These are phyloP conservation scores for Prunus yedoensis DNA, from an alignment of 331 rosid genomes.

Conservation along the genomic window DNA sequence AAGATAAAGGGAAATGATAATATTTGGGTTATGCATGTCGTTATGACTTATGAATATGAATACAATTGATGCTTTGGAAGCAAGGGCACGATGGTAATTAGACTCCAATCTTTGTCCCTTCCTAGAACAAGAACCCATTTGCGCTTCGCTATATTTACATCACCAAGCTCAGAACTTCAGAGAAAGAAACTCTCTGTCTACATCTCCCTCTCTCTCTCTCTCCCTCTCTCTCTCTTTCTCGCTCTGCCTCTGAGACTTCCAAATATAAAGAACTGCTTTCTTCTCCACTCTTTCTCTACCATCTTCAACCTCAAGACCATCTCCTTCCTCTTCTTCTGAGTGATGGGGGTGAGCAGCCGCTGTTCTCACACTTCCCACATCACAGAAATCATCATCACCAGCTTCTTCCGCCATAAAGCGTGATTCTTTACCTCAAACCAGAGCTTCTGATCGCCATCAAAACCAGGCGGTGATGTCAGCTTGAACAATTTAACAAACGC, in stretches of 20 bases:
- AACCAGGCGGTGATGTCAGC: neutral
- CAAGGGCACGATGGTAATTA: slow-evolving; percentile 35
- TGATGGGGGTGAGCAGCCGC: slow-evolving; percentile 92
- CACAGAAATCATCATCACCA: slow-evolving; percentile 91
- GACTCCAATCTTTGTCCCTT: neutral
- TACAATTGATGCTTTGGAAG: neutral
- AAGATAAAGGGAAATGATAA: too few species aligned
- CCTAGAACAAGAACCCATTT: neutral
- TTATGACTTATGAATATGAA: neutral
- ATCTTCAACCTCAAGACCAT: neutral
- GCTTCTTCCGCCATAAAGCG: slow-evolving; percentile 95
- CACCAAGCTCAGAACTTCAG: neutral
- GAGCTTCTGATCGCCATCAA: neutral
- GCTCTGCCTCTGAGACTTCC: neutral
- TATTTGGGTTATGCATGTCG: neutral
- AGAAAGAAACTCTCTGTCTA: neutral
- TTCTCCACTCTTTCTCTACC: neutral
- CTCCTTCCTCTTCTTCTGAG: slow-evolving; percentile 50
- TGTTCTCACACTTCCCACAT: slow-evolving; percentile 94
- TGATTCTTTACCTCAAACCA: slow-evolving; percentile 19
- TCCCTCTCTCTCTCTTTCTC: neutral
- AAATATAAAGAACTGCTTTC: neutral
- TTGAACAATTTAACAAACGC: neutral
- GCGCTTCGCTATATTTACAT: slow-evolving; percentile 7
- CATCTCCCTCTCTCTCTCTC: neutral